Evolutionary conservation across 2,329 filamentous ascomycete species (phyloP).

Genomic region (Aspergillus clavatus): DNA sequence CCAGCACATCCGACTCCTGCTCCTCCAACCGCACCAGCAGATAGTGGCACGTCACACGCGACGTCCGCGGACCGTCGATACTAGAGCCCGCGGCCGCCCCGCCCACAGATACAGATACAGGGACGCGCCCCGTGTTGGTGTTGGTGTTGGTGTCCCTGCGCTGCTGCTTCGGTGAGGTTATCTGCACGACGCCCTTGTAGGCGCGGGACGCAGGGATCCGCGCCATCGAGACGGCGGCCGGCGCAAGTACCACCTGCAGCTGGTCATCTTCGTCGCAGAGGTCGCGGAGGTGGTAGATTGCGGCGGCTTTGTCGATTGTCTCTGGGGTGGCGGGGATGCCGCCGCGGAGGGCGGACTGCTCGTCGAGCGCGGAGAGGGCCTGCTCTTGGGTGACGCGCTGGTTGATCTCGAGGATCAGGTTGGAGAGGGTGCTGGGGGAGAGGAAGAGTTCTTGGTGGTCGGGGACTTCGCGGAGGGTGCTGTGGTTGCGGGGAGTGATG

Average conservation of each 20-base stretch:
- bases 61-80: constrained; percentile 17
- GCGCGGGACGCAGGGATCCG: constrained; percentile 36
- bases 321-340: constrained; percentile 48
- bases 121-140: constrained; percentile 3
- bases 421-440: constrained; percentile 75
- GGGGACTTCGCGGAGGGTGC: constrained; percentile 36
- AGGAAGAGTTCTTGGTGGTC: constrained; percentile 86
- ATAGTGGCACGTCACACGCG: constrained; percentile 64
- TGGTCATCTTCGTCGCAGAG: constrained; percentile 61
- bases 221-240: constrained; percentile 53
- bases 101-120: constrained; percentile 12
- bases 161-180: constrained; percentile 19
- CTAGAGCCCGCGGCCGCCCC: constrained; percentile 18
- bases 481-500: constrained; percentile 16
- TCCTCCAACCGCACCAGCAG: constrained; percentile 71
- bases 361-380: constrained; percentile 19
- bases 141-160: constrained; percentile 6
- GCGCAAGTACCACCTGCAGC: constrained; percentile 63
- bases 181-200: constrained; percentile 27
- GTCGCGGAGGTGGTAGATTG: constrained; percentile 54
- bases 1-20: constrained; percentile 72
- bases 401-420: constrained; percentile 84
- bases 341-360: constrained; percentile 12
- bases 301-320: constrained; percentile 61
- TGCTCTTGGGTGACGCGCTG: constrained; percentile 59